Evolutionary conservation across 108 stramenopile species (phyloP).

Genomic region (Cylindrotheca fusiformis): DNA sequence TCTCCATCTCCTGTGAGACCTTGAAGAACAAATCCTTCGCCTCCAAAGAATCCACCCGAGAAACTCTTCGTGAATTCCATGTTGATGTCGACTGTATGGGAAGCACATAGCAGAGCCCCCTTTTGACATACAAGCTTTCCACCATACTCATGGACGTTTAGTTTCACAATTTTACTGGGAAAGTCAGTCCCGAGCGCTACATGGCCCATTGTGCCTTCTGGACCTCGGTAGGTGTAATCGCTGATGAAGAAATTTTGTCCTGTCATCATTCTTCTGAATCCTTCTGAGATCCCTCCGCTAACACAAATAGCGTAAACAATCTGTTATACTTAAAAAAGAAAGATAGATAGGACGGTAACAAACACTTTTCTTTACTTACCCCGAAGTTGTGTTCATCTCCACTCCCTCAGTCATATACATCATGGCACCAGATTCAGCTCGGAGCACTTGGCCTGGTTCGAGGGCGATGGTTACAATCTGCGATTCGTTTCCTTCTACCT

Average conservation of each 20-base stretch:
- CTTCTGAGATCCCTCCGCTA: constrained; percentile 48
- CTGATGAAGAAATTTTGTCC: constrained; percentile 91
- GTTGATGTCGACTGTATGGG: constrained; percentile 72
- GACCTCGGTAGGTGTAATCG: constrained; percentile 73
- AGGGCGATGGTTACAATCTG: constrained; percentile 73
- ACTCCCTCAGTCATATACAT: constrained; percentile 91
- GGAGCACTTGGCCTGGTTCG: constrained; percentile 76
- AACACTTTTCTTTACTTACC: no score
- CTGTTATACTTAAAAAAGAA: no score
- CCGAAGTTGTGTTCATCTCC: constrained; percentile 87
- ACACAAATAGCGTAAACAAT: neutral
- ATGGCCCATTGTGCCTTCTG: constrained; percentile 44
- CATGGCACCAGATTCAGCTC: constrained; percentile 90
- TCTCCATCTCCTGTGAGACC: constrained; percentile 80
- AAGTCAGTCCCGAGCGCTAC: constrained; percentile 90
- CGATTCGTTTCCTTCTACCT: constrained; percentile 83
- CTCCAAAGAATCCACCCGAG: constrained; percentile 88
- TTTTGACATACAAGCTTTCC: constrained; percentile 88
- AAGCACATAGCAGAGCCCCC: constrained; percentile 83
- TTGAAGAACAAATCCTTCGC: constrained; percentile 92
- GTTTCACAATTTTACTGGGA: constrained; percentile 83
- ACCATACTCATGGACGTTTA: constrained; percentile 75
- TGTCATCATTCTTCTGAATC: constrained; percentile 77
- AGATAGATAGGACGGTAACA: neutral
- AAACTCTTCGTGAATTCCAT: constrained; percentile 87